Evolutionary conservation across 2,329 filamentous ascomycete genomes (phyloP).

Genomic region (Penicillium sp.): DNA sequence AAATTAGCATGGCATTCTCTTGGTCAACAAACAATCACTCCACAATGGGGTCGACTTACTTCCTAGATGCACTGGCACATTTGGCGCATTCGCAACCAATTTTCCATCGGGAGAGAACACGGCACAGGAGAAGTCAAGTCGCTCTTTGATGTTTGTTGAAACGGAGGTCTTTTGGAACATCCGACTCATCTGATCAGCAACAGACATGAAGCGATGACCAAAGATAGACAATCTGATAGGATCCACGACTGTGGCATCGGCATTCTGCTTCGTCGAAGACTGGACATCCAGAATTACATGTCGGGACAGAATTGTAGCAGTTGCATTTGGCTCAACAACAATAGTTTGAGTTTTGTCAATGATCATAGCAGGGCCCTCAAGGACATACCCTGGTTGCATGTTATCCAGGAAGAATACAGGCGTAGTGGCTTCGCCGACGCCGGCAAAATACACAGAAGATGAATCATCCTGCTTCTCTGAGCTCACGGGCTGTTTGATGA

Average conservation of each 20-base stretch:
- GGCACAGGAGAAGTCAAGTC: constrained; percentile 79
- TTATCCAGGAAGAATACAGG: neutral
- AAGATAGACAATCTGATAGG: constrained; percentile 57
- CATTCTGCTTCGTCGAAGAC: constrained; percentile 21
- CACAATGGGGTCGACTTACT: constrained; percentile 65
- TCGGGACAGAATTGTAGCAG: neutral
- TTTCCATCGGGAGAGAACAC: constrained; percentile 76
- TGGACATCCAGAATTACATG: neutral
- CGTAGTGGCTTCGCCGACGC: constrained; percentile 1
- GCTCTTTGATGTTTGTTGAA: constrained; percentile 75
- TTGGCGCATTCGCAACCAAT: constrained; percentile 66
- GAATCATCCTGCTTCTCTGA: constrained; percentile 3
- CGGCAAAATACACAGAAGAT: constrained; percentile 6
- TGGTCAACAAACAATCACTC: neutral
- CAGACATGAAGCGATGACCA: constrained; percentile 58
- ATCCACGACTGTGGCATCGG: constrained; percentile 31
- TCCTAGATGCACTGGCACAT: constrained; percentile 76
- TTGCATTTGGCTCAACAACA: constrained; percentile 73
- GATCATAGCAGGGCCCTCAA: constrained; percentile 72
- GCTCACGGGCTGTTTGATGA: neutral
- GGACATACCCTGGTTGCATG: neutral
- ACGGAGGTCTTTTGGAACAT: constrained; percentile 57
- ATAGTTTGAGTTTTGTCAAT: constrained; percentile 77
- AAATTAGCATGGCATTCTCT: neutral
- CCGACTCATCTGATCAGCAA: constrained; percentile 59